Evolutionary conservation across 257 asterid genomes (phyloP).

Genomic region (Marsdenia floribunda): DNA sequence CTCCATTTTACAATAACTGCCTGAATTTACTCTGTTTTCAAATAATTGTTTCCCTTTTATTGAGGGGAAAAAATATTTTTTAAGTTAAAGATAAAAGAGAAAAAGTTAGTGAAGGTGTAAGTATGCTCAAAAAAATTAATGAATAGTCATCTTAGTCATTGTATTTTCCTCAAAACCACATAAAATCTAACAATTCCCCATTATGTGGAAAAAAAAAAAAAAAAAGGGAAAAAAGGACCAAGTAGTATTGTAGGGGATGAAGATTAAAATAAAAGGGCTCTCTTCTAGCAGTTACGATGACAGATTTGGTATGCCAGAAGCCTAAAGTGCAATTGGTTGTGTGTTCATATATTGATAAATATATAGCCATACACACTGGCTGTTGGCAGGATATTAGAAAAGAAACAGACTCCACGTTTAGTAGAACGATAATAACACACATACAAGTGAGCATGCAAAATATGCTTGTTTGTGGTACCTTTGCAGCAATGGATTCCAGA

Average conservation of each 20-base stretch:
- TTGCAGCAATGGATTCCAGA: constrained; percentile 92
- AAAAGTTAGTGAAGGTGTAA: too few relatives aligned
- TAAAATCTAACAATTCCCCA: too few relatives aligned
- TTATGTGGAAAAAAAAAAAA: background rate
- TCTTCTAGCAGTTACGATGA: background rate
- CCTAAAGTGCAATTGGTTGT: background rate
- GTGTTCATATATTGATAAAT: too few relatives aligned
- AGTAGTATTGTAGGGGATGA: background rate
- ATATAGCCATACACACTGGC: too few relatives aligned
- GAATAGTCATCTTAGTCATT: too few relatives aligned
- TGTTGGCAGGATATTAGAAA: background rate
- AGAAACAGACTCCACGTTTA: background rate
- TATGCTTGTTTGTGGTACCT: constrained; percentile 47
- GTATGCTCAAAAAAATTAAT: too few relatives aligned
- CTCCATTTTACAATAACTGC: background rate
- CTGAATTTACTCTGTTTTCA: too few relatives aligned
- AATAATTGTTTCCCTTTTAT: too few relatives aligned
- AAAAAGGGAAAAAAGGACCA: background rate
- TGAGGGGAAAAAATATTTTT: too few relatives aligned
- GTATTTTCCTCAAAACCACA: too few relatives aligned
- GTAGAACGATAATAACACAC: background rate
- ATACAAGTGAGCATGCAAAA: background rate
- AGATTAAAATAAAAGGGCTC: background rate
- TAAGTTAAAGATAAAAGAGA: too few relatives aligned
- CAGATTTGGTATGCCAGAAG: background rate